Percentiles rank a stretch among this genome's conserved stretches.
phyloP scores from a whole-genome alignment of 1,139 yeast genomes.

The Saccharomyces hybrid region DNA sequence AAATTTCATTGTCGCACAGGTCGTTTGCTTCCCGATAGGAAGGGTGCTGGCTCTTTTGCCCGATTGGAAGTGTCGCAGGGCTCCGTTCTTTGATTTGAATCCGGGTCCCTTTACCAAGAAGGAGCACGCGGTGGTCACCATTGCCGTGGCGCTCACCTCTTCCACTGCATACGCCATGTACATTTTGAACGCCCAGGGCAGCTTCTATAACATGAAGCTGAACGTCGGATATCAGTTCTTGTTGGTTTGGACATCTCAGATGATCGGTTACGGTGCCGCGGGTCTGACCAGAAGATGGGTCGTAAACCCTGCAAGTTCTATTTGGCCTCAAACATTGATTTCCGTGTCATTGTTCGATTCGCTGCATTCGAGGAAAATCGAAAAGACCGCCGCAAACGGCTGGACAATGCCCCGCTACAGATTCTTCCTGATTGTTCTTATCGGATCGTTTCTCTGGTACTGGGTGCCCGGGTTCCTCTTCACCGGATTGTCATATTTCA shows the following conservation, averaged over 20 bases:
- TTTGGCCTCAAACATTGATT: slow-evolving; percentile 38
- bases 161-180: slow-evolving; percentile 49
- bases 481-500: slow-evolving; percentile 43
- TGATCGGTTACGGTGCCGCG: slow-evolving; percentile 52
- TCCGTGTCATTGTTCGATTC: slow-evolving; percentile 35
- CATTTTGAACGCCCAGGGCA: slow-evolving; percentile 48
- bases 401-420: slow-evolving; percentile 41
- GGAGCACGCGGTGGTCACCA: slow-evolving; percentile 53
- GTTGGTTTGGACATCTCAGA: slow-evolving; percentile 48
- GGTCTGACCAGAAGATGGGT: slow-evolving; percentile 40
- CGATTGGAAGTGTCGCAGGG: slow-evolving; percentile 28
- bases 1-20: slow-evolving; percentile 44
- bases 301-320: slow-evolving; percentile 34
- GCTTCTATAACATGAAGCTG: slow-evolving; percentile 38
- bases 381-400: slow-evolving; percentile 35
- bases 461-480: slow-evolving; percentile 54
- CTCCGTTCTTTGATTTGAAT: too few species aligned
- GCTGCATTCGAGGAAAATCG: slow-evolving; percentile 32
- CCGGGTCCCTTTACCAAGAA: slow-evolving; percentile 56
- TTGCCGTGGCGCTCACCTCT: slow-evolving; percentile 45
- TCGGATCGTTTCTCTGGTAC: slow-evolving; percentile 41
- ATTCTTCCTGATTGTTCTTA: slow-evolving; percentile 40
- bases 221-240: slow-evolving; percentile 40
- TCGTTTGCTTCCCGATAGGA: slow-evolving; percentile 49
- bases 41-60: slow-evolving; percentile 39